Evolutionary conservation across 768 basidiomycete genomes (phyloP).

Genomic region (Termitomyces sp.): DNA sequence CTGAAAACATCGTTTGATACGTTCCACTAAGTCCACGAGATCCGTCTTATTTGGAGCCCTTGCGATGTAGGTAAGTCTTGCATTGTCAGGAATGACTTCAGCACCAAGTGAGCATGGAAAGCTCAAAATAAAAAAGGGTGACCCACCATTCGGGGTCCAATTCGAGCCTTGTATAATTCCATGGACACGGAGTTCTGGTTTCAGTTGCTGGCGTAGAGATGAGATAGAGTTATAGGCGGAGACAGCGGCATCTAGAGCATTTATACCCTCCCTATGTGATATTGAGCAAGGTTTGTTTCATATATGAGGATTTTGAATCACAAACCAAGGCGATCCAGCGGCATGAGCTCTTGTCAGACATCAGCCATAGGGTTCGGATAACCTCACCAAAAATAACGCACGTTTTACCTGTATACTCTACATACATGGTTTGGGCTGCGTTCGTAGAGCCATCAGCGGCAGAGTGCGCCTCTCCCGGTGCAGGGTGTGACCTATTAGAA

Average conservation of each 20-base stretch:
- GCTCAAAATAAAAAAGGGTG: background rate
- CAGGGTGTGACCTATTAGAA: constrained; percentile 63
- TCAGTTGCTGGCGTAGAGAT: constrained; percentile 80
- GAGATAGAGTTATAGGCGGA: constrained; percentile 76
- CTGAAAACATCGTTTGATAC: constrained; percentile 69
- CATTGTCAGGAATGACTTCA: constrained; percentile 79
- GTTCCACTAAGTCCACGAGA: constrained; percentile 44
- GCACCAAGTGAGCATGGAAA: background rate
- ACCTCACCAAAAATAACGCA: constrained; percentile 25
- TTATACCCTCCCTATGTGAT: constrained; percentile 61
- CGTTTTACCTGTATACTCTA: constrained; percentile 75
- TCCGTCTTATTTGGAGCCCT: constrained; percentile 62
- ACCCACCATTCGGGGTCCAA: constrained; percentile 63
- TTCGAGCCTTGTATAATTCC: constrained; percentile 68
- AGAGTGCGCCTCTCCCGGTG: constrained; percentile 46
- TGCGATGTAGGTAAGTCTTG: constrained; percentile 66
- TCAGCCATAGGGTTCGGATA: constrained; percentile 2
- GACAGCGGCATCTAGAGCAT: constrained; percentile 86
- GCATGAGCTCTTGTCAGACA: constrained; percentile 58
- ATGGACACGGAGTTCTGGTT: constrained; percentile 75
- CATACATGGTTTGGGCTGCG: constrained; percentile 59
- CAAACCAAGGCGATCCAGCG: constrained; percentile 67
- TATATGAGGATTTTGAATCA: background rate
- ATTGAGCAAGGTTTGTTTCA: background rate
- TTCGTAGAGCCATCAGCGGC: constrained; percentile 46